Conservation (phyloP, 345 rosid genomes). For the Boechera divaricarpa region DNA sequence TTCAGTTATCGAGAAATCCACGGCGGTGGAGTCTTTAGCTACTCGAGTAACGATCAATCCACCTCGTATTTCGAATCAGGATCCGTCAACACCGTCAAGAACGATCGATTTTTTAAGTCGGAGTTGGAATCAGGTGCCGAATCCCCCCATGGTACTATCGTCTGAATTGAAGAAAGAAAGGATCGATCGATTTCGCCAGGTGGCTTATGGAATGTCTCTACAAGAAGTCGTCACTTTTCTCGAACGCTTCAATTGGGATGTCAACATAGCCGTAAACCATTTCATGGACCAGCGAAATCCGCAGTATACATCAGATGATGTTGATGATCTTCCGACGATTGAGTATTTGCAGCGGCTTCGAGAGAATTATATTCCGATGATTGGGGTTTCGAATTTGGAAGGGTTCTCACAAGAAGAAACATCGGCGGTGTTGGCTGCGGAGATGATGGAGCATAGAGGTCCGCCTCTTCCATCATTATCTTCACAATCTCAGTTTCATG, state of each 20-base stretch:
- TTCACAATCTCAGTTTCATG: not conserved
- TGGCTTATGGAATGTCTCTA: not conserved
- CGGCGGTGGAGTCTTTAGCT: not conserved
- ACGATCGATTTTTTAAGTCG: too few species aligned
- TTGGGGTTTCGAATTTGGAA: not conserved
- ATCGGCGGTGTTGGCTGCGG: not conserved
- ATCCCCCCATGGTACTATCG: not conserved
- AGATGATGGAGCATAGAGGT: not conserved
- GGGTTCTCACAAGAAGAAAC: not conserved
- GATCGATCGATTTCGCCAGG: not conserved
- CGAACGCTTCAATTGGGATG: not conserved
- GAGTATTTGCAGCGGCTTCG: not conserved
- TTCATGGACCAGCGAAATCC: too few species aligned
- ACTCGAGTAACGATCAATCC: not conserved
- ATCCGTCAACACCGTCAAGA: not conserved
- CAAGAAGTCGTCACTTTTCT: not conserved
- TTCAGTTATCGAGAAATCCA: too few species aligned
- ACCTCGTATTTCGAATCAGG: not conserved
- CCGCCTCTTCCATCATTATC: not conserved
- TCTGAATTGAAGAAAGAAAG: not conserved
- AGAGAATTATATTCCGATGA: not conserved
- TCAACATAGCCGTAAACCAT: not conserved
- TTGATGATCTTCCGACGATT: not conserved
- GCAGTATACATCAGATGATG: not conserved
- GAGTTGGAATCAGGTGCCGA: not conserved